Conservation (phyloP, 495 filamentous ascomycete genomes). For the Penicillium argentinense region DNA sequence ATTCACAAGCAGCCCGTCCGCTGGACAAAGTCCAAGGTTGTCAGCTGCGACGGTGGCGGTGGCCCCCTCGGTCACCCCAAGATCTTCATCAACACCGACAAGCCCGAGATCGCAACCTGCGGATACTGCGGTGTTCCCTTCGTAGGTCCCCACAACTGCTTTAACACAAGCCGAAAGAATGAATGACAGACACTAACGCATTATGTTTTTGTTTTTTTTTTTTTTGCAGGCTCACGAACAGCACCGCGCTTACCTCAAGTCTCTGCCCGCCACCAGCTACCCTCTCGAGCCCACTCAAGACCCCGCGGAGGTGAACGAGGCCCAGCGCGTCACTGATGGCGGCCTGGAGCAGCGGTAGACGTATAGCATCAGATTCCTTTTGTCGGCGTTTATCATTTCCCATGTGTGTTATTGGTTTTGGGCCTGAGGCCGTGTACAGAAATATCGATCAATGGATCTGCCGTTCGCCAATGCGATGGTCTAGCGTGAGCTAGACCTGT, state of each 20-base stretch:
- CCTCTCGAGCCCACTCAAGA: slow-evolving; percentile 59
- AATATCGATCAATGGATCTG: slow-evolving; percentile 34
- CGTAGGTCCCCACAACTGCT: slow-evolving; percentile 67
- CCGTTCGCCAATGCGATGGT: slow-evolving; percentile 12
- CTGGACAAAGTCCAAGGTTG: slow-evolving; percentile 79
- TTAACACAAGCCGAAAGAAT: too few relatives aligned
- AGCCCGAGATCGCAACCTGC: slow-evolving; percentile 87
- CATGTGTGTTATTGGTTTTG: slow-evolving; percentile 26
- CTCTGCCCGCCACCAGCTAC: slow-evolving; percentile 74
- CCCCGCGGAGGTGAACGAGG: slow-evolving; percentile 53
- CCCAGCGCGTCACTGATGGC: slow-evolving; percentile 53
- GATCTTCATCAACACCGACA: slow-evolving; percentile 97
- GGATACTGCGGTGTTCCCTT: slow-evolving; percentile 94
- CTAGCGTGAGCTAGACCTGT: background rate
- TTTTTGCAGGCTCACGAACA: slow-evolving; percentile 74
- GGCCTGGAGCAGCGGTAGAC: slow-evolving; percentile 53
- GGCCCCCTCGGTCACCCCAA: slow-evolving; percentile 87
- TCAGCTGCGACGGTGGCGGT: slow-evolving; percentile 91
- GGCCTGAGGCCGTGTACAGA: slow-evolving; percentile 36
- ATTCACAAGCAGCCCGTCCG: slow-evolving; percentile 94
- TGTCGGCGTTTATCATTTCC: slow-evolving; percentile 44
- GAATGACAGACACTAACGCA: too few relatives aligned
- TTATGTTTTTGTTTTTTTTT: background rate
- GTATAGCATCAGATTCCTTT: slow-evolving; percentile 34
- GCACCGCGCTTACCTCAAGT: slow-evolving; percentile 76